phyloP scores from a whole-genome alignment of 169 alveolate genomes.

The Eimeria necatrix region DNA sequence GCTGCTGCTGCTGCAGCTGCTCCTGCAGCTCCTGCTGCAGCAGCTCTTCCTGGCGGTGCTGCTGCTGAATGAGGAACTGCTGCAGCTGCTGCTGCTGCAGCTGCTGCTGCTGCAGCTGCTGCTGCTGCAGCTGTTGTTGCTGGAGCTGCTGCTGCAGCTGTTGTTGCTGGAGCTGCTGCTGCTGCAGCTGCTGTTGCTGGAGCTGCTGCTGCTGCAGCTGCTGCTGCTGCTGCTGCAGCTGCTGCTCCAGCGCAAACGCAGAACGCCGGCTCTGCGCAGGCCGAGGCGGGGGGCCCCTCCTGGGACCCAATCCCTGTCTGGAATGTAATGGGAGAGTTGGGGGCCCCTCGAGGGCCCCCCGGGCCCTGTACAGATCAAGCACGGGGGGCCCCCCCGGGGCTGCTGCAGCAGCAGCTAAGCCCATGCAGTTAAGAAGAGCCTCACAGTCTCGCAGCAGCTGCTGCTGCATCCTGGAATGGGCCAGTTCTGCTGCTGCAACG shows the following conservation, averaged over 20 bases:
- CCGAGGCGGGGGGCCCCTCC: background rate
- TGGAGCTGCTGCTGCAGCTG: constrained; percentile 24
- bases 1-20: background rate
- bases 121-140: constrained; percentile 3
- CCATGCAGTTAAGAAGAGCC: constrained; percentile 24
- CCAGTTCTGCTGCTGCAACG: constrained; percentile 22
- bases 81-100: constrained; percentile 23
- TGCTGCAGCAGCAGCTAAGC: constrained; percentile 34
- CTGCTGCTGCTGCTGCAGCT: constrained; percentile 19
- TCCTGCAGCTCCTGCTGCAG: no score
- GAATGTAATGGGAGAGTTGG: background rate
- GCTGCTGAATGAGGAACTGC: no score
- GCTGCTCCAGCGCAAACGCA: constrained; percentile 13
- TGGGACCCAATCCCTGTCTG: background rate
- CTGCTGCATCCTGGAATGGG: constrained; percentile 14
- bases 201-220: constrained; percentile 1
- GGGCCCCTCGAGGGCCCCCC: constrained; percentile 27
- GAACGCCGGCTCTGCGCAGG: background rate
- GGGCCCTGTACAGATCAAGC: background rate
- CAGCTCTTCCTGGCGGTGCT: no score
- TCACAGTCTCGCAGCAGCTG: constrained; percentile 49
- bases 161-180: constrained; percentile 11
- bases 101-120: background rate
- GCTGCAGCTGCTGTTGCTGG: constrained; percentile 20
- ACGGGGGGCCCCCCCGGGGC: constrained; percentile 6